Evolutionary conservation across 2,329 filamentous ascomycete genomes (phyloP), one percentile per base, ranked within the genome.

Genomic region (Ophiobolus disseminans): DNA sequence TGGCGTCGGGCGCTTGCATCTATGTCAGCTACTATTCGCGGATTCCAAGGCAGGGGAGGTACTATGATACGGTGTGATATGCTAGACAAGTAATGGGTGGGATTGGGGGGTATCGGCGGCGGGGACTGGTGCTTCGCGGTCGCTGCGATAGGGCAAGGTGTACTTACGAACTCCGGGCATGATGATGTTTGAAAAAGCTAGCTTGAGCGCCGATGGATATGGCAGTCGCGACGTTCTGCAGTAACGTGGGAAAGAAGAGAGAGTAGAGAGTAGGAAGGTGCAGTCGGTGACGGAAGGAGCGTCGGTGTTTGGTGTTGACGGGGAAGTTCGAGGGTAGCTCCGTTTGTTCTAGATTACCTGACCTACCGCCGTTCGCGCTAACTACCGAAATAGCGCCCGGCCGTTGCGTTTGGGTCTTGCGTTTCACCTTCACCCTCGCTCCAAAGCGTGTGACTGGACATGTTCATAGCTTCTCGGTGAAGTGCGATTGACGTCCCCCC

Each of bases 161-260:
- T 50, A 74, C 71, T 68, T 67, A 74, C 71, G 71, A 49, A 74
- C 70, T 58, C 71, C 71, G 50, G 71, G 71, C 71, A 74, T 74
- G 54, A 38, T 67, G 59, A 44, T 22, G 41, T n/a, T n/a, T n/a
- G n/a, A n/a, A n/a, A n/a, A n/a, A n/a, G n/a, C n/a, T n/a, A n/a
- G n/a, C n/a, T n/a, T n/a, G 25, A 20, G 17, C 20, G 25, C 10
- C 2, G 13, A 34, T 22, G 22, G 23, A 31, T 2, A n/a, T 3
- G 6, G n/a, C 8, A 35, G 30, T 11, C 13, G 25, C 19, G 21
- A 7, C 8, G 19, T 25, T n/a, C 30, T 11, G 31, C 9, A 9
- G 31, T 9, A 9, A 36, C 11, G 32, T 13, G 11, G 17, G 38
- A 20, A 11, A 41, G 5, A 9, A 4, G 16, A 16, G 7, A 20